Evolutionary conservation across 306 rosid genomes (phyloP), one percentile per base, ranked within the genome.

Genomic region (Cicer bijugum): DNA sequence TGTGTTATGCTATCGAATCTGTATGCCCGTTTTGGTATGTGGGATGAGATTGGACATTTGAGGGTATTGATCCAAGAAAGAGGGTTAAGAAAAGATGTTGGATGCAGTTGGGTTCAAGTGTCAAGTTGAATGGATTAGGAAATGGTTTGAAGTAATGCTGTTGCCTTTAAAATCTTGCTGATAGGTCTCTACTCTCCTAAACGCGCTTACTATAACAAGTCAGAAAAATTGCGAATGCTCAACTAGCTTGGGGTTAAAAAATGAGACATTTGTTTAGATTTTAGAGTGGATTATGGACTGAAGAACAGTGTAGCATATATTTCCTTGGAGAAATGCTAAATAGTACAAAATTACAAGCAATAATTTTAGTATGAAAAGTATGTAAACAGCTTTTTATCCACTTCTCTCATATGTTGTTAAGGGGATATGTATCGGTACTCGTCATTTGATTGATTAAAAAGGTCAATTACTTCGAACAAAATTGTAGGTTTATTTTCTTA

Each of bases 71-170:
- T 87, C 82, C 84, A 82, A 45, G 84, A 74, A 71, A 82, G 76
- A 71, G 86, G 92, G 44, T 72, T 91, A 51, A 80, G 64, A 67
- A 91, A 91, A 86, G 89, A 76, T 63, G 85, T 83, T 53, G 97
- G 88, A 16, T 79, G 82, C 78, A 91, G 97, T 74, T 86, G 97
- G 89, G 76, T 91, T 80, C 90, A 87, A 78, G 79, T 84, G 65
- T 79, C 81, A 40, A 44, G 71, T 58, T 81, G 78, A 84, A 57
- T 69, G 37, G n/a, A 39, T 66, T 66, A n/a, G 55, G 61, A 72
- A 72, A 66, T 55, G 64, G 37, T 75, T 35, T 59, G 15, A 14
- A 23, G 47, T 38, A 16, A 11, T 76, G 60, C 57, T 67, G 53
- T 61, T 61, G n/a, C 51, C 52, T 62, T 37, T 23, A 19, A 67